These are phyloP conservation scores for Cercospora sp. DNA, from an alignment of 2,329 filamentous ascomycete genomes.

Conservation along the genomic window DNA sequence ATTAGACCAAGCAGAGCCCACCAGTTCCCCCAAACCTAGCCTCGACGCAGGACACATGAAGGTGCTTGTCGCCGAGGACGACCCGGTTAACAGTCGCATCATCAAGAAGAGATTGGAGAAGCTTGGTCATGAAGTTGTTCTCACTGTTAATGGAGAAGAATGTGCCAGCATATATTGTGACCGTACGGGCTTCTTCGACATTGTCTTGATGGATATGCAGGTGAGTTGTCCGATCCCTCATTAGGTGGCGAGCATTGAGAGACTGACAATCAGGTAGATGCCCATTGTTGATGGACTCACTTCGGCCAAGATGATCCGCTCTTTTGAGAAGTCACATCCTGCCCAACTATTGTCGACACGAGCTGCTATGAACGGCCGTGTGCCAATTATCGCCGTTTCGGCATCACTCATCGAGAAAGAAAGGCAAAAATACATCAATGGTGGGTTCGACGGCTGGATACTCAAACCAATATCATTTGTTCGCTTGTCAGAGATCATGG, in stretches of 20 bases:
- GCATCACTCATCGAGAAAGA: slow-evolving; percentile 75
- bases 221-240: slow-evolving; percentile 48
- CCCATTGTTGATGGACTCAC: slow-evolving; percentile 83
- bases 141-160: slow-evolving; percentile 82
- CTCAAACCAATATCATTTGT: slow-evolving; percentile 84
- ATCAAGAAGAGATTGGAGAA: slow-evolving; percentile 78
- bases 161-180: slow-evolving; percentile 72
- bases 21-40: not conserved
- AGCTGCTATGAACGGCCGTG: slow-evolving; percentile 61
- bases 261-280: slow-evolving; percentile 61
- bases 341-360: slow-evolving; percentile 58
- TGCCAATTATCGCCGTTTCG: slow-evolving; percentile 84
- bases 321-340: slow-evolving; percentile 61
- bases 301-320: slow-evolving; percentile 80
- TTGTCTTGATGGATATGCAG: slow-evolving; percentile 91
- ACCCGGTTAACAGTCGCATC: slow-evolving; percentile 82
- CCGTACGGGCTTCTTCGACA: slow-evolving; percentile 64
- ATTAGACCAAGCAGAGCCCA: not conserved
- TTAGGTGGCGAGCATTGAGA: not conserved
- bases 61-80: slow-evolving; percentile 81
- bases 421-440: slow-evolving; percentile 66
- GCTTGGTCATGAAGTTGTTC: slow-evolving; percentile 66
- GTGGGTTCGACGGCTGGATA: slow-evolving; percentile 89
- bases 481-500: slow-evolving; percentile 66
- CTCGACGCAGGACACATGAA: slow-evolving; percentile 51